phyloP scores from a whole-genome alignment of 202 grass and related monocot genomes.

The Digitaria exilis region DNA sequence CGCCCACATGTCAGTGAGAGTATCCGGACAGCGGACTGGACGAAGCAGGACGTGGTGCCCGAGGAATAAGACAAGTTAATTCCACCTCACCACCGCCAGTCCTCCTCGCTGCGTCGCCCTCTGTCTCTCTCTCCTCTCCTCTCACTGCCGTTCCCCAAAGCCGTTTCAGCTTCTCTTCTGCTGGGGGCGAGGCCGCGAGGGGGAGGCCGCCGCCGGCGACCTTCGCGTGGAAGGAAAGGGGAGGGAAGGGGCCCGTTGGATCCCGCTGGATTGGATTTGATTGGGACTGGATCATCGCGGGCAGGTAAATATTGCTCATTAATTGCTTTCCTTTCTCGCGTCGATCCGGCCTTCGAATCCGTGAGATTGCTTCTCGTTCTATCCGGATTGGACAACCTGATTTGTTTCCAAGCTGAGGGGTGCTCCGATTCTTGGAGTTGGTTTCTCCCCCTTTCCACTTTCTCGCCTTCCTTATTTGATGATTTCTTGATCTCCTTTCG shows the following conservation, averaged over 20 bases:
- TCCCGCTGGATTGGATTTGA: conserved; percentile 22
- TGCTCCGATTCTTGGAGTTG: conserved; percentile 15
- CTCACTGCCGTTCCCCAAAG: conserved; percentile 28
- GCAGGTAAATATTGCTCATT: conserved; percentile 48
- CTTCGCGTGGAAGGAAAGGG: neutral
- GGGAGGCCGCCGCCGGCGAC: neutral
- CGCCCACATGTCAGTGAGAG: neutral
- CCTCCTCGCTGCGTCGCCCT: conserved; percentile 26
- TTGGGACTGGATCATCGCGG: conserved; percentile 24
- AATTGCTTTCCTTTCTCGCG: conserved; percentile 43
- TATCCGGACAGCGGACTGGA: neutral
- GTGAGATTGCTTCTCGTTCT: neutral
- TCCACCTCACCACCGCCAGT: conserved; percentile 44
- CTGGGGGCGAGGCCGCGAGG: neutral
- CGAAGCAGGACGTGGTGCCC: conserved; percentile 16
- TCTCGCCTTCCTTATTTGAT: conserved; percentile 20
- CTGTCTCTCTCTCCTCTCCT: conserved; percentile 1
- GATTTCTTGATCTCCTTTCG: conserved; percentile 48
- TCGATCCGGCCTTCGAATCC: conserved; percentile 38
- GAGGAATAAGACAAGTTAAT: conserved; percentile 60
- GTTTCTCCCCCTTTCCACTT: conserved; percentile 25
- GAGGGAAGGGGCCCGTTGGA: neutral
- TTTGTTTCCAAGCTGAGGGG: conserved; percentile 18
- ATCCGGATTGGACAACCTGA: conserved; percentile 23
- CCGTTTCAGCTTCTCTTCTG: conserved; percentile 27